Evolutionary conservation across 345 rosid species (phyloP), one percentile per base, ranked within the genome.

Genomic region (Durio zibethinus): DNA sequence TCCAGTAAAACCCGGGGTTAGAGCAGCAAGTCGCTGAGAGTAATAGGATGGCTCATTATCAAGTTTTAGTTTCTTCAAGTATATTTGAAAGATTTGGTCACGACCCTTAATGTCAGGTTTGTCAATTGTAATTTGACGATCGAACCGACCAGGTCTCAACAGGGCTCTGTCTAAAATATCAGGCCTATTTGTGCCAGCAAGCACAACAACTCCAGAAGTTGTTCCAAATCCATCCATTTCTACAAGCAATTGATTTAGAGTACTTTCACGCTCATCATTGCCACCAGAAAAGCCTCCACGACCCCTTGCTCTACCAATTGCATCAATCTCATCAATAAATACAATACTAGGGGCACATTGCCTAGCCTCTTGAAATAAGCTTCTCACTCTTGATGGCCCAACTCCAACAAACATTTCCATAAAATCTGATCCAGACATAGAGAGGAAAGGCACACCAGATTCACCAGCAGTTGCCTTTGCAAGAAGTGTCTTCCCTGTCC

Each of bases 221-320:
- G 89, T 87, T 78, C 87, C 90, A 84, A 87, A 87, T 69, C 92
- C 92, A 85, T 87, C 90, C 92, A 89, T 89, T 69, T 89, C 88
- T 18, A 87, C 89, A 50, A 89, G 86, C 79, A 89, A 79, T 77
- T 85, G 90, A 70, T 87, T 89, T 47, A 89, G 90, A 59, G 89
- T 87, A 77, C 86, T 85, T 80, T 88, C 90, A 25, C 88, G 86
- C 77, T 89, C 92, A 74, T 80, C 85, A 72, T 81, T 79, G 45
- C 87, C 86, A 61, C 91, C 87, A 12, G 87, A 76, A 78, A 86
- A 83, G 63, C 88, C 84, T 57, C 90, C 88, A 61, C 86, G 88
- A 0, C 91, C 88, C 77, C 89, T 83, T 78, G 88, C 86, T 71
- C 86, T 75, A 66, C 87, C 89, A 78, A 87, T 88, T 74, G 90